Conservation (phyloP, 768 basidiomycete species). For the Suillus plorans region DNA sequence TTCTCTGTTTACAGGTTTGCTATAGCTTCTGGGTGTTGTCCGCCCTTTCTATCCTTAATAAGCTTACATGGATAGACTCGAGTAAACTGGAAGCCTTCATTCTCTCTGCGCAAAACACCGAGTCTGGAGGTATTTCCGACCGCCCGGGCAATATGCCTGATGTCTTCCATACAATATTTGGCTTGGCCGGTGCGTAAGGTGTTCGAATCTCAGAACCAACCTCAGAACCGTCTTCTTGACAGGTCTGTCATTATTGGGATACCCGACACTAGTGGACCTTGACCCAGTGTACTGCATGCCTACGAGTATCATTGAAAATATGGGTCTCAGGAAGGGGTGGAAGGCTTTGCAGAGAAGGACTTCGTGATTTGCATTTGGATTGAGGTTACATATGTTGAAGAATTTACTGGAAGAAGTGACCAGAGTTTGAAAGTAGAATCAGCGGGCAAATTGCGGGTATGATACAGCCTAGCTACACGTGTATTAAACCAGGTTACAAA, state of each 20-base stretch:
- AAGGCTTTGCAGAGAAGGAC: conserved; percentile 29
- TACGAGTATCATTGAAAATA: conserved; percentile 69
- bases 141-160: conserved; percentile 91
- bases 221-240: neutral
- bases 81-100: conserved; percentile 81
- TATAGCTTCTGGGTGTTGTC: conserved; percentile 98
- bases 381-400: neutral
- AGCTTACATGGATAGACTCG: conserved; percentile 84
- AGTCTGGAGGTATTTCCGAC: conserved; percentile 92
- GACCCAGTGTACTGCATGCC: conserved; percentile 89
- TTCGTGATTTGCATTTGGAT: conserved; percentile 5
- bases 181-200: conserved; percentile 66
- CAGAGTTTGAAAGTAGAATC: too few relatives aligned
- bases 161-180: conserved; percentile 95
- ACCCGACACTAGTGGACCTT: conserved; percentile 78
- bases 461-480: neutral
- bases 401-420: too few relatives aligned
- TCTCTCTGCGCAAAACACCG: conserved; percentile 84
- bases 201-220: neutral
- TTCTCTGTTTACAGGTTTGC: conserved; percentile 66
- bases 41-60: conserved; percentile 78
- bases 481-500: neutral
- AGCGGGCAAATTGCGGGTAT: too few relatives aligned
- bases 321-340: conserved; percentile 61
- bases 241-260: conserved; percentile 89